These are phyloP conservation scores for Strigomonas oncopelti DNA, from an alignment of 208 protist genomes.

Conservation along the genomic window DNA sequence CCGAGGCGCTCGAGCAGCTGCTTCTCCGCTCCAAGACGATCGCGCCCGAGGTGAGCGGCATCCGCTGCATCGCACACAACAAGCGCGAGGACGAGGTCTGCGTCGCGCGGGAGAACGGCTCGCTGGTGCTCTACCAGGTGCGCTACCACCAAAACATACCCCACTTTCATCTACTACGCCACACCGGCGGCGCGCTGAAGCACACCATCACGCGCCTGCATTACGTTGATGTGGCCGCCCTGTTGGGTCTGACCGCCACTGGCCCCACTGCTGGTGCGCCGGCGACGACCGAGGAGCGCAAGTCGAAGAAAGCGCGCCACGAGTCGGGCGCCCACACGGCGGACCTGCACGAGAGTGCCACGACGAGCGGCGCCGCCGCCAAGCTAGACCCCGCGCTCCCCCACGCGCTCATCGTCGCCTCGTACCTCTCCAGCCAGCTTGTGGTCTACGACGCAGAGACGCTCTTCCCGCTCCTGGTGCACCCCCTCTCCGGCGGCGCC, in stretches of 20 bases:
- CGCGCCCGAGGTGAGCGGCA: conserved; percentile 76
- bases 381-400: not conserved
- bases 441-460: conserved; percentile 70
- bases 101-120: conserved; percentile 82
- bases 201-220: conserved; percentile 68
- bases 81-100: conserved; percentile 30
- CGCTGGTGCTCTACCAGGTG: conserved; percentile 61
- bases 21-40: conserved; percentile 71
- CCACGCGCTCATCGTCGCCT: conserved; percentile 41
- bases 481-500: conserved; percentile 79
- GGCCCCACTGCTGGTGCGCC: not conserved
- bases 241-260: not conserved
- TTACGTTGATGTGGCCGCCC: conserved; percentile 32
- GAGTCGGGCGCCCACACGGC: not conserved
- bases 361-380: not conserved
- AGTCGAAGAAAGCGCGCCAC: not conserved
- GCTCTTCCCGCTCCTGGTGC: conserved; percentile 65
- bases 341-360: not conserved
- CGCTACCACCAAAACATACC: conserved; percentile 72
- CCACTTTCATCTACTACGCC: conserved; percentile 71
- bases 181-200: conserved; percentile 62
- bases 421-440: conserved; percentile 79
- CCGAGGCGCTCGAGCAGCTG: conserved; percentile 19
- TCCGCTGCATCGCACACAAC: conserved; percentile 52
- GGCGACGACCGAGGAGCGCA: not conserved